phyloP scores from a whole-genome alignment of 2,329 filamentous ascomycete genomes.

The Cercospora sp. region DNA sequence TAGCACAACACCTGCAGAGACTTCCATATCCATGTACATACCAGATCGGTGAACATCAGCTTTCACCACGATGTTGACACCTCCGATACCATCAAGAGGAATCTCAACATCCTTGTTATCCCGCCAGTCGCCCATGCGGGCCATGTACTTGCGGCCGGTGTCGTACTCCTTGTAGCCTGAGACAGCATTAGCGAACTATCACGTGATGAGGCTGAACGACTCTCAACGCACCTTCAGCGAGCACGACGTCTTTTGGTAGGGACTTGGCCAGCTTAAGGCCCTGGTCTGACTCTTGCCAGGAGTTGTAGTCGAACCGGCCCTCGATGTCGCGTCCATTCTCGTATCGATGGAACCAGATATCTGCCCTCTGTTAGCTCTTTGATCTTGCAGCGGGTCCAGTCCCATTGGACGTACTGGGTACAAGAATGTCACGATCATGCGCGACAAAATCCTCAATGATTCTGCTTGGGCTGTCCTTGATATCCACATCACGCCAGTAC shows the following conservation, averaged over 20 bases:
- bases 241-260: conserved; percentile 75
- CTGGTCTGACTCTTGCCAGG: conserved; percentile 92
- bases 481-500: conserved; percentile 97
- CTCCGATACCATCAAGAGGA: conserved; percentile 90
- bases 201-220: neutral
- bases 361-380: conserved; percentile 49
- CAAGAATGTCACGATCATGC: conserved; percentile 87
- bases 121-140: conserved; percentile 85
- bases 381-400: neutral
- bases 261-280: conserved; percentile 70
- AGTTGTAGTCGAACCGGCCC: conserved; percentile 98
- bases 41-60: conserved; percentile 94
- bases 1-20: neutral
- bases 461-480: conserved; percentile 80
- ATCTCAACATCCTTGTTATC: conserved; percentile 91
- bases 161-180: conserved; percentile 88
- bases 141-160: conserved; percentile 88
- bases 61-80: conserved; percentile 96
- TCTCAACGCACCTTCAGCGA: conserved; percentile 73
- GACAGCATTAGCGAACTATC: conserved; percentile 6
- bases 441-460: conserved; percentile 95
- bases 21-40: conserved; percentile 45
- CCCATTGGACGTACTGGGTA: conserved; percentile 73
- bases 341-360: conserved; percentile 97
- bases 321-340: conserved; percentile 78